Evolutionary conservation across 2,329 filamentous ascomycete species (phyloP).

Genomic region (Arthrocladium fulminans): DNA sequence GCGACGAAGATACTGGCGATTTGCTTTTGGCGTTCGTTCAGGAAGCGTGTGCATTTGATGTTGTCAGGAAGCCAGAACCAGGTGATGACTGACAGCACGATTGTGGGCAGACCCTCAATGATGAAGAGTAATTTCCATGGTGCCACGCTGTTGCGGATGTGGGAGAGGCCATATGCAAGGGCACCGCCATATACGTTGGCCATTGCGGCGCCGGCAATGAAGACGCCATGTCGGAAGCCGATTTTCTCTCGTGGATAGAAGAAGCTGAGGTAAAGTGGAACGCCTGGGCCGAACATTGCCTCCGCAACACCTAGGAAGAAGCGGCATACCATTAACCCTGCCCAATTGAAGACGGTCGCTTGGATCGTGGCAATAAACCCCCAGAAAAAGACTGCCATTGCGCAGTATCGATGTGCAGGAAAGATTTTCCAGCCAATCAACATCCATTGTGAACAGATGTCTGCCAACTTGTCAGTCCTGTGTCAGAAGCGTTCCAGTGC

Average conservation of each 20-base stretch:
- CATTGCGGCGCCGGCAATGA: constrained; percentile 51
- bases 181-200: constrained; percentile 72
- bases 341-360: constrained; percentile 20
- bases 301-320: constrained; percentile 34
- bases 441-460: constrained; percentile 24
- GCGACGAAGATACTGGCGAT: constrained; percentile 18
- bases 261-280: constrained; percentile 46
- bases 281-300: constrained; percentile 33
- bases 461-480: constrained; percentile 3
- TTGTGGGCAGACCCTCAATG: constrained; percentile 55
- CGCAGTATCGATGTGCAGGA: constrained; percentile 23
- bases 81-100: constrained; percentile 45
- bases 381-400: constrained; percentile 23
- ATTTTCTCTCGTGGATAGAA: constrained; percentile 52
- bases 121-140: constrained; percentile 59
- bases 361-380: constrained; percentile 23
- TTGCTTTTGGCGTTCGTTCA: constrained; percentile 34
- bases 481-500: no score
- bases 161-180: constrained; percentile 56
- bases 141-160: constrained; percentile 47
- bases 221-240: constrained; percentile 49
- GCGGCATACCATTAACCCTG: constrained; percentile 23
- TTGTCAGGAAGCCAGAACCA: constrained; percentile 44
- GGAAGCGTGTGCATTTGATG: constrained; percentile 34
- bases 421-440: constrained; percentile 26